Base-by-base conservation (phyloP, 352 stramenopile genomes). In the Peronospora destructor region DNA sequence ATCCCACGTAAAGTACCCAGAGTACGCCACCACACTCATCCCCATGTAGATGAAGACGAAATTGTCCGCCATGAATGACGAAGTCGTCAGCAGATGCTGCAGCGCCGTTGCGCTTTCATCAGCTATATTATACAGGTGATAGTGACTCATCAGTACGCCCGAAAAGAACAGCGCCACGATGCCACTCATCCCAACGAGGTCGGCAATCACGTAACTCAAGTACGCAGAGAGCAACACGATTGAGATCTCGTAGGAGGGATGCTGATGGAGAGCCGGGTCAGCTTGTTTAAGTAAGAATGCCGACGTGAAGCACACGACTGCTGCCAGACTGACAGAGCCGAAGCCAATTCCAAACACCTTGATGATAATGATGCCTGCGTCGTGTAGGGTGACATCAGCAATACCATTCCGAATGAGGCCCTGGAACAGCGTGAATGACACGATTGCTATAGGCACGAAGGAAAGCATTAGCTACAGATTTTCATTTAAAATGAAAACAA, bases 161-260 rank as follows among this genome's bases (percentile, higher is more conserved):
- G 82, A 95, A 59, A 98, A 96, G 40, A 98, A 91, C 42, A 97
- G 83, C 8, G 88, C 91, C 17, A 98, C 88, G 48, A 98, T 97
- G 12, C 94, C 91, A 53, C 80, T 94, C 28, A 95, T 66, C 8
- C 77, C 76, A 6, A 78, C 72, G 25, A 89, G 52, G 37, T 94
- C 79, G 0, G 76, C 79, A 4, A 78, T 77, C 17, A 95, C 68
- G 44, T 91, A 91, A 49, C 77, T 90, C 48, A 88, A 64, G 49
- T 91, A 91, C 12, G 78, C 78, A 3, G 78, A 91, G 1, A 94
- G 56, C 28, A 94, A 39, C 25, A 91, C 68, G 49, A 91, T 91
- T 33, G 80, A 94, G 46, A 94, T 94, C 53, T 94, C 83, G 52
- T 94, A 94, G 13, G 71, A 79, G 6, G 83, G 83, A 56, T 91